phyloP scores from a whole-genome alignment of 768 basidiomycete genomes.

The Rhodotorula taiwanensis region DNA sequence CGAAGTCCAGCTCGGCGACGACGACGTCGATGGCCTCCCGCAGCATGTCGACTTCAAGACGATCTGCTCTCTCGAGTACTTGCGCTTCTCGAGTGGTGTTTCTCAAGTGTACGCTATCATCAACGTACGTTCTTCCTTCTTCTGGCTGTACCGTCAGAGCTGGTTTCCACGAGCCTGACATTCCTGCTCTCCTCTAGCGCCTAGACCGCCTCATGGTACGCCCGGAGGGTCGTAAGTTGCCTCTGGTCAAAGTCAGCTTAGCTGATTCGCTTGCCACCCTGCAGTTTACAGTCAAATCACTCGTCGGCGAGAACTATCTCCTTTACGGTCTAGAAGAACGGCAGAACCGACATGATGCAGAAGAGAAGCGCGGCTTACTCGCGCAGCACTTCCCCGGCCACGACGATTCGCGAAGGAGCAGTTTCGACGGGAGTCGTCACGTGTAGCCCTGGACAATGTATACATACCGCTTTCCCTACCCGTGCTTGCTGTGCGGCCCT shows the following conservation, averaged over 20 bases:
- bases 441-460: neutral
- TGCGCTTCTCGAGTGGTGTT: slow-evolving; percentile 36
- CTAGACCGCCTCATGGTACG: slow-evolving; percentile 33
- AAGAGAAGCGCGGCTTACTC: slow-evolving; percentile 41
- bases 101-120: slow-evolving; percentile 35
- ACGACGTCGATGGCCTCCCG: slow-evolving; percentile 30
- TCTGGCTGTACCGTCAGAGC: neutral
- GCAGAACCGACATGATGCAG: neutral
- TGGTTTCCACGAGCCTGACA: no score
- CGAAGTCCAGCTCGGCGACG: slow-evolving; percentile 27
- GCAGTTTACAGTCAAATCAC: slow-evolving; percentile 34
- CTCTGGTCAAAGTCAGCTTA: no score
- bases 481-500: neutral
- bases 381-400: slow-evolving; percentile 55
- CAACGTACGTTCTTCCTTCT: slow-evolving; percentile 21
- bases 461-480: neutral
- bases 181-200: no score
- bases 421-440: slow-evolving; percentile 5
- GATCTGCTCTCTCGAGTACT: slow-evolving; percentile 38
- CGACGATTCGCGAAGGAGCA: slow-evolving; percentile 35
- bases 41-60: slow-evolving; percentile 30
- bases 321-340: slow-evolving; percentile 25
- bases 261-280: neutral
- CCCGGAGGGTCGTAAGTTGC: no score
- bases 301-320: slow-evolving; percentile 35